Base-by-base conservation (phyloP, 2,329 filamentous ascomycete species). In the Fusarium ambrosium region DNA sequence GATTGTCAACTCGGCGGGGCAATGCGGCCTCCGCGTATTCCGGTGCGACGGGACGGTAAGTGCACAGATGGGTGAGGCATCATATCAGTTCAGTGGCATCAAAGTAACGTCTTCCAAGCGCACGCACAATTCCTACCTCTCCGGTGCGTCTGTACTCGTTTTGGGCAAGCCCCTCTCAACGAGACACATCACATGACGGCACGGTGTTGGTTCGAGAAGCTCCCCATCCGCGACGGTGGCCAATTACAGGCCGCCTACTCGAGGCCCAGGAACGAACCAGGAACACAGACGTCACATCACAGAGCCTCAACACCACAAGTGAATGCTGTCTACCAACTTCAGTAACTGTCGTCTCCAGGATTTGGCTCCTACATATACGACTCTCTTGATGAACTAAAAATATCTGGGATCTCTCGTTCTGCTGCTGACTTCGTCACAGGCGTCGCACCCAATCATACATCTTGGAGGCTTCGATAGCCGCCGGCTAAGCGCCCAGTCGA, bases 221-320 rank as follows among this genome's bases (percentile, higher is more conserved):
- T 32, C 20, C 29, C 24, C 32, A 39, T 59, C 24, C 16, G 56
- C 20, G 14, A 34, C n/a, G 24, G 20, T n/a, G 24, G 41, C 77
- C 77, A 79, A 78, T 79, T 65, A 76, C 36, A 37, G 34, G 13
- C 64, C 24, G 16, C 34, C 45, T 51, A n/a, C 51, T 14, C 51
- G 8, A 55, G 51, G n/a, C 27, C 27, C 41, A 62, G 22, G 56
- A 27, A 34, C 41, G 48, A 64, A 53, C 61, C 56, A 55, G 22
- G n/a, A 56, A 13, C 51, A 29, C 37, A 29, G 62, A 78, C 66
- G 37, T 73, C 69, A 68, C 64, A 51, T 62, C 53, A 56, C 58
- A 72, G 77, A 79, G 76, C 77, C 77, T 79, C 77, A 78, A 79
- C 75, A 76, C 76, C 77, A 78, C 61, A 62, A 56, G 59, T 48